phyloP scores from a whole-genome alignment of 2,329 filamentous ascomycete genomes.

The Elsinoe fawcettii region DNA sequence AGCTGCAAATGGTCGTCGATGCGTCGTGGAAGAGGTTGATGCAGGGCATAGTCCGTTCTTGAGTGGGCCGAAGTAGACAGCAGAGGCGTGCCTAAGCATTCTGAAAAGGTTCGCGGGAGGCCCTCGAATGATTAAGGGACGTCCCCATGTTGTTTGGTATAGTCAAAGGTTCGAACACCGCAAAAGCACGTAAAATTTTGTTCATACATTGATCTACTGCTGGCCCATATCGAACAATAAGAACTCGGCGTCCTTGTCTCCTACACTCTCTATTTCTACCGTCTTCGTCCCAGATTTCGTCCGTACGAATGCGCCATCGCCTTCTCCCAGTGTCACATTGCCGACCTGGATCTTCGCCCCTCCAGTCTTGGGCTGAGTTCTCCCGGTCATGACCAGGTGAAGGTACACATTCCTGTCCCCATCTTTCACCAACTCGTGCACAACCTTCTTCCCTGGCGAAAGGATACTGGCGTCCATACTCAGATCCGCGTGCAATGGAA shows the following conservation, averaged over 20 bases:
- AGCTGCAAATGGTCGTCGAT: too few relatives aligned
- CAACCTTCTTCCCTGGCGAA: constrained; percentile 55
- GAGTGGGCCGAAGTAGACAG: too few relatives aligned
- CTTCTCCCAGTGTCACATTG: constrained; percentile 62
- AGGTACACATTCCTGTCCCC: constrained; percentile 66
- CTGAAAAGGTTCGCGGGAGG: too few relatives aligned
- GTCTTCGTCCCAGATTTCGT: constrained; percentile 36
- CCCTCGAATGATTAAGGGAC: too few relatives aligned
- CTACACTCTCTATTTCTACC: constrained; percentile 41
- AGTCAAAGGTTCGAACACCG: too few relatives aligned
- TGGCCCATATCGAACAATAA: constrained; percentile 44
- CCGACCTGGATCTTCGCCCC: constrained; percentile 63
- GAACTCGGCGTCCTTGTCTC: constrained; percentile 41
- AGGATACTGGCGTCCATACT: constrained; percentile 75
- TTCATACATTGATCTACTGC: constrained; percentile 15
- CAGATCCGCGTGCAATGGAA: constrained; percentile 77
- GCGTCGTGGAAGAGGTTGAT: too few relatives aligned
- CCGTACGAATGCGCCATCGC: constrained; percentile 73
- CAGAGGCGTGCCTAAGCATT: too few relatives aligned
- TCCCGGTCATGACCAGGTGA: constrained; percentile 63
- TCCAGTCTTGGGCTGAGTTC: constrained; percentile 53
- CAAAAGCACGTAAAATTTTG: too few relatives aligned
- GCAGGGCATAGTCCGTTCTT: too few relatives aligned
- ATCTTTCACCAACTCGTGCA: constrained; percentile 62
- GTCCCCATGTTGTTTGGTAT: too few relatives aligned